phyloP scores from a whole-genome alignment of 1,284 basidiomycete species.

The Laetiporus sulphureus region DNA sequence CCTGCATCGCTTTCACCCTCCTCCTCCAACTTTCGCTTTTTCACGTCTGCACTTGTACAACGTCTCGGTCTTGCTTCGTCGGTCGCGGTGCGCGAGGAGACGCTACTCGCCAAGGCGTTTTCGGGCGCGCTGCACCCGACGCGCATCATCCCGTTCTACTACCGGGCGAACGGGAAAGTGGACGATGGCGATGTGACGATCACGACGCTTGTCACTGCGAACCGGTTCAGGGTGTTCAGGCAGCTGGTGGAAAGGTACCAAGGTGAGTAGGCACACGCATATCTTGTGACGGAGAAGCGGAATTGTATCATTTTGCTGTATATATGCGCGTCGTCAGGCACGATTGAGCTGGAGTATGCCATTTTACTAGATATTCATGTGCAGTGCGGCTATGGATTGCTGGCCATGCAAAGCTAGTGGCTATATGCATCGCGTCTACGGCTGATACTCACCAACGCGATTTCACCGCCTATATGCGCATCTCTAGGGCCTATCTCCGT shows the following conservation, averaged over 20 bases:
- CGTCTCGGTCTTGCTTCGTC: neutral
- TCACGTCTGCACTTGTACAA: neutral
- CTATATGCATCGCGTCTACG: too few relatives aligned
- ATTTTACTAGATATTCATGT: too few relatives aligned
- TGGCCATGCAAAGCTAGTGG: too few relatives aligned
- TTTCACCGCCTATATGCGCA: neutral
- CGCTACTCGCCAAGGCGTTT: conserved; percentile 57
- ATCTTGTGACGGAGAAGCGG: too few relatives aligned
- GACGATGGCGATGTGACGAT: conserved; percentile 70
- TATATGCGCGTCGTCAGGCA: too few relatives aligned
- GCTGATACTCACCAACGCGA: neutral
- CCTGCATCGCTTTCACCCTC: conserved; percentile 5
- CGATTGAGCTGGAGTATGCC: too few relatives aligned
- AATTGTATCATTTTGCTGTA: too few relatives aligned
- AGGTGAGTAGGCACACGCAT: conserved; percentile 35
- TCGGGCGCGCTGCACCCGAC: conserved; percentile 60
- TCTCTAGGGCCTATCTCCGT: conserved; percentile 73
- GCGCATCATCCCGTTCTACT: conserved; percentile 76
- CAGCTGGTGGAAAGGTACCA: conserved; percentile 66
- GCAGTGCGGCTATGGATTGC: too few relatives aligned
- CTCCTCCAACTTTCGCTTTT: conserved; percentile 3
- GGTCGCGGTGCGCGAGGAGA: conserved; percentile 16
- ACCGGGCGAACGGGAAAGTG: conserved; percentile 47
- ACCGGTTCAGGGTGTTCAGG: conserved; percentile 66
- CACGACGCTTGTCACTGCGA: conserved; percentile 76